These are phyloP conservation scores for Jamesozyma gamospora DNA, from an alignment of 805 yeast species.

Conservation along the genomic window DNA sequence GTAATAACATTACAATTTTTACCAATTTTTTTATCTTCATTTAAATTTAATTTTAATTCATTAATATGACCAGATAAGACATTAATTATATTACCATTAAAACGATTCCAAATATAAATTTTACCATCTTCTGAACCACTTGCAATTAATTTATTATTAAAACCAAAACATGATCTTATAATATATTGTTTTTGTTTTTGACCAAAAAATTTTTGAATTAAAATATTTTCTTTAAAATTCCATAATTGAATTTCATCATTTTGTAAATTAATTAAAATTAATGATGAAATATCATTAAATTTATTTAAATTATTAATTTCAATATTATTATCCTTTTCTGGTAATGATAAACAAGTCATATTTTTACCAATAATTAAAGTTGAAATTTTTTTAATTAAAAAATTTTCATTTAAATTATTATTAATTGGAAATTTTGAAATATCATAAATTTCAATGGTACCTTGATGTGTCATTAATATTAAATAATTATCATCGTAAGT, in stretches of 20 bases:
- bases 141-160: slow-evolving; percentile 57
- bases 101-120: slow-evolving; percentile 68
- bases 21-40: slow-evolving; percentile 13
- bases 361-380: slow-evolving; percentile 45
- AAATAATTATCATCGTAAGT: slow-evolving; percentile 53
- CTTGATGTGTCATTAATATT: slow-evolving; percentile 55
- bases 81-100: slow-evolving; percentile 53
- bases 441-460: slow-evolving; percentile 51
- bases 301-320: neutral
- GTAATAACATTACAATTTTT: slow-evolving; percentile 61
- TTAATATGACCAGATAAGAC: slow-evolving; percentile 23
- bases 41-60: slow-evolving; percentile 10
- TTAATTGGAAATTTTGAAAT: slow-evolving; percentile 26
- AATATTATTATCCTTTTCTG: slow-evolving; percentile 19
- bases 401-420: slow-evolving; percentile 9
- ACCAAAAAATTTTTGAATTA: slow-evolving; percentile 59
- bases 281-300: slow-evolving; percentile 9
- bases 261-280: slow-evolving; percentile 52
- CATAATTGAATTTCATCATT: slow-evolving; percentile 75
- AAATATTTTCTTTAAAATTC: slow-evolving; percentile 52
- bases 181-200: slow-evolving; percentile 61
- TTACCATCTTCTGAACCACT: slow-evolving; percentile 79
- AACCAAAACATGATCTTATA: slow-evolving; percentile 69
- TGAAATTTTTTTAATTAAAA: slow-evolving; percentile 29
- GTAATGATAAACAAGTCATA: slow-evolving; percentile 55